Conservation (phyloP, 2,329 filamentous ascomycete species). For the Curvularia sp. region DNA sequence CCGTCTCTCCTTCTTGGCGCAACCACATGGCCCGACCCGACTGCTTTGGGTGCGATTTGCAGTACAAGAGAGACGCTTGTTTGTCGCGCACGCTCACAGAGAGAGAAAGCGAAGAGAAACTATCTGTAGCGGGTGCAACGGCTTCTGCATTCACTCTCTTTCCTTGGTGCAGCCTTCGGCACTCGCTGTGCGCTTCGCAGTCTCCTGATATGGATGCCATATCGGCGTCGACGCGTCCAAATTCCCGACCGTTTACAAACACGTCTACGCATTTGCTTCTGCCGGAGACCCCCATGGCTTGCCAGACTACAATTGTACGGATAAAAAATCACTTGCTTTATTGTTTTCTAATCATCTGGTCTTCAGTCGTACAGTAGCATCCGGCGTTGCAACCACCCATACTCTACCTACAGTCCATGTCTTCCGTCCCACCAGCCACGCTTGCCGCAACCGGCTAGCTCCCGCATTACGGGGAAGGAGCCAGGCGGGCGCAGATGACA, state of each 20-base stretch:
- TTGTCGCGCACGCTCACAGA: background rate
- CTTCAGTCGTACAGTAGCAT: background rate
- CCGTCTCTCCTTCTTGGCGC: constrained; percentile 41
- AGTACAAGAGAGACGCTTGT: constrained; percentile 2
- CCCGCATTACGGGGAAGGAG: constrained; percentile 24
- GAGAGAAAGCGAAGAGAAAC: background rate
- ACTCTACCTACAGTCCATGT: background rate
- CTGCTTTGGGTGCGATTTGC: constrained; percentile 25
- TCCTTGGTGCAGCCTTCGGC: background rate
- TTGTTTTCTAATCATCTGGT: background rate
- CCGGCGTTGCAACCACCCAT: background rate
- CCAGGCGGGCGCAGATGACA: constrained; percentile 26
- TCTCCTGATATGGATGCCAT: background rate
- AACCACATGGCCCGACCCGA: constrained; percentile 35
- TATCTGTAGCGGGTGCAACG: background rate
- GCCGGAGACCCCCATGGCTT: background rate
- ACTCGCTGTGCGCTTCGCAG: background rate
- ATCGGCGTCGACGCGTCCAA: background rate
- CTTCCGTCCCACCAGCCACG: background rate
- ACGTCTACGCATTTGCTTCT: background rate
- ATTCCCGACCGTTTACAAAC: background rate
- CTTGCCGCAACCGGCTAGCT: constrained; percentile 21
- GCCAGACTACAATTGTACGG: background rate
- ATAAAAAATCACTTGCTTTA: background rate
- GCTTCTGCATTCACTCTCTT: too few species aligned